Percentiles rank a stretch among this genome's conserved stretches.
These are phyloP conservation scores for Bothriochloa decipiens DNA, from an alignment of 176 grass and related monocot species.

Conservation along the genomic window DNA sequence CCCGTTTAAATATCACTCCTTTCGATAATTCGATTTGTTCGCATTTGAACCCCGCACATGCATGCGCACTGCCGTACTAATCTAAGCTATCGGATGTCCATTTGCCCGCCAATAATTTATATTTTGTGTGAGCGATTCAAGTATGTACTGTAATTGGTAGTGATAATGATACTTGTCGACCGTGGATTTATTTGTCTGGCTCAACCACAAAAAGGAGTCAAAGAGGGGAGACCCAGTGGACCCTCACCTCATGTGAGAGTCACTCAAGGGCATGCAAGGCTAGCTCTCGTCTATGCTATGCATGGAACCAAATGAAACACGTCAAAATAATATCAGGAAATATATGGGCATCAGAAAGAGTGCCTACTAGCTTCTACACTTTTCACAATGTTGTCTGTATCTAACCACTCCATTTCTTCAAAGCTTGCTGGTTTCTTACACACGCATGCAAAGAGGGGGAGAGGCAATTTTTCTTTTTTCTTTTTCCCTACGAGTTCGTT, in stretches of 20 bases:
- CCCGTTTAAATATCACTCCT: constrained; percentile 48
- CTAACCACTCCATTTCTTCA: constrained; percentile 56
- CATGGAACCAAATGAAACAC: constrained; percentile 46
- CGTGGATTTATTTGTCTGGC: constrained; percentile 48
- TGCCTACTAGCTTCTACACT: constrained; percentile 49
- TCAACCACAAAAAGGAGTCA: constrained; percentile 68
- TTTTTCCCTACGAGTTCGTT: neutral
- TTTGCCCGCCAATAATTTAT: constrained; percentile 1
- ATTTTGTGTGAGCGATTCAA: neutral
- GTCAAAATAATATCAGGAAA: constrained; percentile 25
- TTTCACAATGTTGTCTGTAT: constrained; percentile 35
- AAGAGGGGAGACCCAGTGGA: constrained; percentile 52
- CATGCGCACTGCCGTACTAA: constrained; percentile 42
- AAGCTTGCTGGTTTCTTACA: constrained; percentile 27
- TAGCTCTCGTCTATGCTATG: constrained; percentile 8
- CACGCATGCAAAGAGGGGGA: neutral
- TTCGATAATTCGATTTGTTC: constrained; percentile 60
- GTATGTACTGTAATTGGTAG: constrained; percentile 18
- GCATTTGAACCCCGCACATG: constrained; percentile 64
- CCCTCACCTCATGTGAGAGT: constrained; percentile 77
- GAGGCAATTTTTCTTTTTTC: neutral
- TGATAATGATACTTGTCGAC: constrained; percentile 55
- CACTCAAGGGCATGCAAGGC: constrained; percentile 45
- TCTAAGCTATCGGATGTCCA: constrained; percentile 45
- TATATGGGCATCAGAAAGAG: constrained; percentile 57